A percentile compares a stretch with the other conserved stretches of the same genome.
These are phyloP conservation scores for Fusarium subglutinans DNA, from an alignment of 2,329 filamentous ascomycete genomes.

Conservation along the genomic window DNA sequence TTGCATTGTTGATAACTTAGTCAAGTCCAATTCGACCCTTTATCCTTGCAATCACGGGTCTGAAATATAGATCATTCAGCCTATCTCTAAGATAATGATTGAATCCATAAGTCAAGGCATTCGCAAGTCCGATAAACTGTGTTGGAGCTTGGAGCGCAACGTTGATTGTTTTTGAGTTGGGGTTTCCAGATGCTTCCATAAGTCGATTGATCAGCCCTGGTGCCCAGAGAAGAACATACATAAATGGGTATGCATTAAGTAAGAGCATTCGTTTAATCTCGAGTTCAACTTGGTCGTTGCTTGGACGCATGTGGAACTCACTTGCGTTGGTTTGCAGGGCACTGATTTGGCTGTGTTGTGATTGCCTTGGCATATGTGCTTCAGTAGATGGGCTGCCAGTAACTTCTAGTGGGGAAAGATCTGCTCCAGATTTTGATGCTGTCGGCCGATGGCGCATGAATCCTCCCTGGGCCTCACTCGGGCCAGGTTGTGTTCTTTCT, in stretches of 20 bases:
- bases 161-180: background rate
- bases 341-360: background rate
- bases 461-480: too few relatives aligned
- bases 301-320: conserved; percentile 22
- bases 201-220: conserved; percentile 27
- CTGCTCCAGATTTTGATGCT: too few relatives aligned
- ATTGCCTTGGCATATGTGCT: too few relatives aligned
- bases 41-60: background rate
- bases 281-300: background rate
- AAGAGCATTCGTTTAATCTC: conserved; percentile 33
- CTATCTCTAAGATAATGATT: conserved; percentile 34
- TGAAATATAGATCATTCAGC: conserved; percentile 7
- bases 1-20: too few relatives aligned
- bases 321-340: conserved; percentile 9
- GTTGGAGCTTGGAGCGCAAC: conserved; percentile 22
- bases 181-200: conserved; percentile 22
- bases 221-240: conserved; percentile 30
- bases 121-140: conserved; percentile 23
- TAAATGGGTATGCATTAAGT: conserved; percentile 29
- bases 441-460: too few relatives aligned
- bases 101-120: conserved; percentile 30
- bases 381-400: too few relatives aligned
- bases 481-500: too few relatives aligned
- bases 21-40: background rate
- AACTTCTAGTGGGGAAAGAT: too few relatives aligned